Percentiles rank a stretch among this genome's conserved stretches.
phyloP scores from a whole-genome alignment of 2,329 filamentous ascomycete genomes.

The Aspergillus luchuensis region DNA sequence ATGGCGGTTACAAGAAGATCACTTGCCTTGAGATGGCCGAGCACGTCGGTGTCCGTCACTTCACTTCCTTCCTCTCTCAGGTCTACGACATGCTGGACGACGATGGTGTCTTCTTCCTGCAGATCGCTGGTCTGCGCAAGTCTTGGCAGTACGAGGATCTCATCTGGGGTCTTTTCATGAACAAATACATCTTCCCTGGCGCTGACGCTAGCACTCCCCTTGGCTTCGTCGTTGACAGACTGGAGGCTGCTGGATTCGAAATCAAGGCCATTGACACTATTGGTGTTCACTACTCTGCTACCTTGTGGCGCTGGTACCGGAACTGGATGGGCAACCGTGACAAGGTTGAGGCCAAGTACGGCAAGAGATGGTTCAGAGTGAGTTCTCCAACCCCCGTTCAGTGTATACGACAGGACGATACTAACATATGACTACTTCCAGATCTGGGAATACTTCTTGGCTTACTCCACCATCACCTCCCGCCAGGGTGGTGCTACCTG shows the following conservation, averaged over 20 bases:
- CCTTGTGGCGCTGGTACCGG: constrained; percentile 96
- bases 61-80: constrained; percentile 77
- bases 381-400: constrained; percentile 40
- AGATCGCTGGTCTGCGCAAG: constrained; percentile 92
- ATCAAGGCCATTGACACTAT: constrained; percentile 90
- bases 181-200: constrained; percentile 98
- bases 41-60: constrained; percentile 93
- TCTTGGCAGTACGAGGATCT: constrained; percentile 97
- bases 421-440: constrained; percentile 33
- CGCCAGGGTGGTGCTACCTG: constrained; percentile 82
- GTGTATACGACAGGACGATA: neutral
- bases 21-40: constrained; percentile 98
- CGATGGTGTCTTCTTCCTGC: constrained; percentile 92
- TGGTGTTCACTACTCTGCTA: constrained; percentile 95
- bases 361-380: constrained; percentile 91
- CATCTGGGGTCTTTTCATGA: constrained; percentile 98
- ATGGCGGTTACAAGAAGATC: constrained; percentile 87
- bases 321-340: constrained; percentile 96
- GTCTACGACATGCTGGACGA: constrained; percentile 95
- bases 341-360: constrained; percentile 93
- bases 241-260: constrained; percentile 87
- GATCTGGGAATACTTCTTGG: constrained; percentile 93
- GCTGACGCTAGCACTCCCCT: constrained; percentile 94
- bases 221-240: constrained; percentile 78
- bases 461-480: constrained; percentile 79